phyloP scores from a whole-genome alignment of 2,329 filamentous ascomycete genomes.

The Cercospora canescens region DNA sequence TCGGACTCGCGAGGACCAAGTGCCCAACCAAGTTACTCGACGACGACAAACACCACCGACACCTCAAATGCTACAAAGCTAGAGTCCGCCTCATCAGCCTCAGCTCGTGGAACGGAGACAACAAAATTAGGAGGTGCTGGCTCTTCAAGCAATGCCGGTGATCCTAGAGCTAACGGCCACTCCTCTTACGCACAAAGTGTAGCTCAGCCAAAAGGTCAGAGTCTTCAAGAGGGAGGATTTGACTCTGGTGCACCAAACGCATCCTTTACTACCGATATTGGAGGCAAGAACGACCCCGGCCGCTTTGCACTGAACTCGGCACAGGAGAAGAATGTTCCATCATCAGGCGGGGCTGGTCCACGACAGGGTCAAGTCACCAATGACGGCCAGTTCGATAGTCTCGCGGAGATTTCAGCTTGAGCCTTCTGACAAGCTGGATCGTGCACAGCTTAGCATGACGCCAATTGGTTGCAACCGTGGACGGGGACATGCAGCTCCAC shows the following conservation, averaged over 20 bases:
- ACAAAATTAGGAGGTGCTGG: neutral
- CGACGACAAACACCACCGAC: slow-evolving; percentile 58
- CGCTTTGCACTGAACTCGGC: slow-evolving; percentile 44
- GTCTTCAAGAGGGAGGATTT: slow-evolving; percentile 33
- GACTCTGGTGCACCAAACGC: slow-evolving; percentile 45
- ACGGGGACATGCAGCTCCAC: no score
- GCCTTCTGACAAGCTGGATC: neutral
- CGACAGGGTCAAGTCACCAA: slow-evolving; percentile 19
- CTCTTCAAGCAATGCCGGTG: slow-evolving; percentile 27
- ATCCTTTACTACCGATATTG: slow-evolving; percentile 55
- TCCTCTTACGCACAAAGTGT: neutral
- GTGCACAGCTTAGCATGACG: neutral
- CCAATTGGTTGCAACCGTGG: no score
- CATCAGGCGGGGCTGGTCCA: slow-evolving; percentile 34
- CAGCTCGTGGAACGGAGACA: slow-evolving; percentile 26
- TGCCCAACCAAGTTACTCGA: slow-evolving; percentile 52
- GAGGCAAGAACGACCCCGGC: slow-evolving; percentile 56
- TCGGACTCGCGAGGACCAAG: slow-evolving; percentile 58
- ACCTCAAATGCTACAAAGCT: slow-evolving; percentile 55
- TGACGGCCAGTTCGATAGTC: slow-evolving; percentile 25
- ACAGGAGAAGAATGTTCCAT: slow-evolving; percentile 36
- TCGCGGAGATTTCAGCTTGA: slow-evolving; percentile 12
- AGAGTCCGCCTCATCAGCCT: slow-evolving; percentile 48
- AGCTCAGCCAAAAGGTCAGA: slow-evolving; percentile 30
- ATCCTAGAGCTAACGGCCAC: neutral